Percentiles rank a stretch among this genome's conserved stretches.
Evolutionary conservation across 768 basidiomycete species (phyloP).

Genomic region (Termitomyces sp.): DNA sequence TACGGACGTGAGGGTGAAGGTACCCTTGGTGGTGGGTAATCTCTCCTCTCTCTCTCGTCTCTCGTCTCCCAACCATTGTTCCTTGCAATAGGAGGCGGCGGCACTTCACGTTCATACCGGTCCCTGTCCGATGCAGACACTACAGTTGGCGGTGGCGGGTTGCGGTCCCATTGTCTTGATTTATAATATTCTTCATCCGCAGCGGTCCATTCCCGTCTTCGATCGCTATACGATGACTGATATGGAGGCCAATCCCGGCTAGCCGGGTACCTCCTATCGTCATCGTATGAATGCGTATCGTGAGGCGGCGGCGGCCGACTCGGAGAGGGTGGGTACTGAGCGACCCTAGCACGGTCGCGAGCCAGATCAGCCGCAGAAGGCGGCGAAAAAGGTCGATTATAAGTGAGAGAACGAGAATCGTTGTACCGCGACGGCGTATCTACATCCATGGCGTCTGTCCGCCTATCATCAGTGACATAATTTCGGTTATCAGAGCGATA

Average conservation of each 20-base stretch:
- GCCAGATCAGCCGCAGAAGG: conserved; percentile 25
- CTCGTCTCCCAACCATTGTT: conserved; percentile 34
- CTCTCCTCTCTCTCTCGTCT: conserved; percentile 32
- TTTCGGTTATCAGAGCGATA: conserved; percentile 36
- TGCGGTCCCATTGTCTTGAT: conserved; percentile 30
- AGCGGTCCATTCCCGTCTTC: conserved; percentile 23
- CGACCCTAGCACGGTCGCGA: conserved; percentile 25
- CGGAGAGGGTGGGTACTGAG: conserved; percentile 21
- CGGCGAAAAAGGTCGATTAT: conserved; percentile 23
- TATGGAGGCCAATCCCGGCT: conserved; percentile 24
- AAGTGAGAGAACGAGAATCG: conserved; percentile 21
- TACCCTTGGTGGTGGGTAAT: conserved; percentile 14
- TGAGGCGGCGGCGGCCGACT: conserved; percentile 21
- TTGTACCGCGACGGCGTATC: conserved; percentile 27
- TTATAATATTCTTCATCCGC: conserved; percentile 36
- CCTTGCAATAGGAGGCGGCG: conserved; percentile 7
- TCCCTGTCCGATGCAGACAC: conserved; percentile 23
- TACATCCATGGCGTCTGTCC: conserved; percentile 28
- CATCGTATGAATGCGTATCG: conserved; percentile 22
- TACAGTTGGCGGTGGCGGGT: conserved; percentile 13
- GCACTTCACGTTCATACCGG: conserved; percentile 30
- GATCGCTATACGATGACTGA: conserved; percentile 15
- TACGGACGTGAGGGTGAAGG: conserved; percentile 14
- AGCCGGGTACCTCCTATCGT: conserved; percentile 26
- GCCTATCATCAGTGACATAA: conserved; percentile 27